Evolutionary conservation across 495 filamentous ascomycete species (phyloP), one percentile per base, ranked within the genome.

Genomic region (Neurospora intermedia): DNA sequence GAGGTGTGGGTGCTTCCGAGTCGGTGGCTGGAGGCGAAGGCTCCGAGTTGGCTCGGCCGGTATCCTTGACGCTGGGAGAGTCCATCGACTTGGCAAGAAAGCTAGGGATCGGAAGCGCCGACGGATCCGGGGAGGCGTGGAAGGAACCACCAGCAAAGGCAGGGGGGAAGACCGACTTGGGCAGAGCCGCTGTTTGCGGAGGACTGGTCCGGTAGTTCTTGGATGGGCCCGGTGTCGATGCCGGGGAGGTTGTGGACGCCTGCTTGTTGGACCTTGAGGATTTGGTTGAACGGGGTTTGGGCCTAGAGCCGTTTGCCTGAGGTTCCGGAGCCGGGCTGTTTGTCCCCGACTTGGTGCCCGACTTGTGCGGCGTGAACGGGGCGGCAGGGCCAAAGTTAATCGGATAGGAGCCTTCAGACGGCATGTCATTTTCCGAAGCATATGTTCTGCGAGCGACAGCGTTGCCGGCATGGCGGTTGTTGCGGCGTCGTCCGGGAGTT

Each of bases 91-190:
- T 94, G n/a, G 92, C 92, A 71, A 97, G 88, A 80, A 97, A 97
- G 79, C 90, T 96, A 2, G 96, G 96, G 54, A 97, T 92, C 0
- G 96, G 96, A 6, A 99, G 87, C n/a, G 93, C 89, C 4, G 94
- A 95, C 3, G 96, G 92, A 4, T 94, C 94, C 16, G 96, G 96
- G 3, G 96, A 99, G 13, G 93, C 92, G 79, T 98, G 95, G 81
- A 99, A 99, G 0, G 93, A 96, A 18, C 94, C 92, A 18, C 96
- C 96, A 16, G 96, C 96, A 81, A 97, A 99, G 73, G 93, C 87
- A 73, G 87, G 79, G 59, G 84, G 87, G 20, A 87, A 82, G 10
- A 76, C 73, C 16, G 82, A 75, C 71, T 83, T 82, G 16, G 79
- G 69, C 27, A 66, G 54, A 31, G 66, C 48, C 13, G 77, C 76